These are phyloP conservation scores for Xylaria flabelliformis DNA, from an alignment of 495 filamentous ascomycete genomes.

Conservation along the genomic window DNA sequence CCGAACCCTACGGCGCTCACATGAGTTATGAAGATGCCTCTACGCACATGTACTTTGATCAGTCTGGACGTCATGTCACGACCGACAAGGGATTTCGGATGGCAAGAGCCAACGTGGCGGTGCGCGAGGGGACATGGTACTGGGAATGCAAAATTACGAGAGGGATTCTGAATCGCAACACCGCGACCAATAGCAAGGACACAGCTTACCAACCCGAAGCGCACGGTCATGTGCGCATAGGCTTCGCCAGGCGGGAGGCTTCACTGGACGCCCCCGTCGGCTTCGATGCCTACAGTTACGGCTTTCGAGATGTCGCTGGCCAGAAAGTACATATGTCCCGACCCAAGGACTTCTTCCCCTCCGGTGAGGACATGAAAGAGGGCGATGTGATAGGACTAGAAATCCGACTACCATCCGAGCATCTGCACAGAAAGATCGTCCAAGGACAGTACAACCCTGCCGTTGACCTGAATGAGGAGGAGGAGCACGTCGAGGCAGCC, in stretches of 20 bases:
- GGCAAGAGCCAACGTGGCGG: conserved; percentile 87
- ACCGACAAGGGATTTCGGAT: conserved; percentile 84
- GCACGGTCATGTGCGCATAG: conserved; percentile 83
- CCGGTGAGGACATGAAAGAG: conserved; percentile 71
- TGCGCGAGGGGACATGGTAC: conserved; percentile 90
- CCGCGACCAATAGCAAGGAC: conserved; percentile 35
- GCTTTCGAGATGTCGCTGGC: conserved; percentile 83
- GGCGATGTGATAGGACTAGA: conserved; percentile 96
- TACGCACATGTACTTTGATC: conserved; percentile 72
- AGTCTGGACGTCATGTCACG: conserved; percentile 65
- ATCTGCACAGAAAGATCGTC: conserved; percentile 85
- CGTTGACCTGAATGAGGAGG: conserved; percentile 68
- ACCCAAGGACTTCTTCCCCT: conserved; percentile 83
- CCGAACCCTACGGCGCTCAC: conserved; percentile 76
- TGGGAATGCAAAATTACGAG: conserved; percentile 91
- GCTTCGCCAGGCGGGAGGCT: conserved; percentile 89
- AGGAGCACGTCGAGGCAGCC: conserved; percentile 54
- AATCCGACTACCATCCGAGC: conserved; percentile 84
- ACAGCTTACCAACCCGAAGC: conserved; percentile 36
- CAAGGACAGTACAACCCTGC: conserved; percentile 85
- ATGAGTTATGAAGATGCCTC: conserved; percentile 93
- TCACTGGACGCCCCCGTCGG: conserved; percentile 92
- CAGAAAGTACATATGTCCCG: conserved; percentile 94
- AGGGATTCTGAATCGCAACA: conserved; percentile 54
- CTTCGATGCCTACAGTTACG: conserved; percentile 96